Evolutionary conservation across 495 filamentous ascomycete species (phyloP), one percentile per base, ranked within the genome.

Genomic region (Penicillium argentinense): DNA sequence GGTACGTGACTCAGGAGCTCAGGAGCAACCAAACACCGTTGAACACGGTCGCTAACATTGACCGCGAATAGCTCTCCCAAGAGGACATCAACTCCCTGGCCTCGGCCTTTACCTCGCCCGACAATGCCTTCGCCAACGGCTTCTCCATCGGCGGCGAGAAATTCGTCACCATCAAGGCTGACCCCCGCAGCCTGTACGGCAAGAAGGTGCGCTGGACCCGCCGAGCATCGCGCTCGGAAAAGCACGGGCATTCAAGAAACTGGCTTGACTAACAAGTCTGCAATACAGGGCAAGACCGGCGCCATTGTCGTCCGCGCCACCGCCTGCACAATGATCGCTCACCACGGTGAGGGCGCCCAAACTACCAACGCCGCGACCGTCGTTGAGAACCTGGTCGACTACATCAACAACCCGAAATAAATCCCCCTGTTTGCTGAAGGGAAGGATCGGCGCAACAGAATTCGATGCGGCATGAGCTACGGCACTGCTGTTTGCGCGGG

Each of bases 281-380:
- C n/a, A n/a, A n/a, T 50, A 8, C 51, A 97, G 91, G 89, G 86
- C 55, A 88, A 85, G 71, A 82, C 82, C 56, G 93, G 93, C 47
- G 67, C 93, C 56, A 70, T 84, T 59, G 77, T 89, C 55, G 82
- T 84, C 64, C 91, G 90, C 75, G 91, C 91, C 53, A 82, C 70
- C 41, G 86, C 91, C 69, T 87, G 89, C 57, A 79, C 96, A 62
- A 82, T 98, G 60, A 69, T 98, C 66, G 85, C 79, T 55, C 89
- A 96, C 75, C 86, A 96, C 77, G 76, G 75, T 57, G 90, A 95
- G 63, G 64, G 53, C 28, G 68, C 79, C 30, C 75, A 83, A 57
- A 84, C 84, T 19, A 48, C 63, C 56, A 69, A 69, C 48, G 69
- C 68, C 29, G 66, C 66, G 2, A 60, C 60, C 30, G 62, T 67